These are phyloP conservation scores for Turritis glabra DNA, from an alignment of 345 rosid genomes.

Conservation along the genomic window DNA sequence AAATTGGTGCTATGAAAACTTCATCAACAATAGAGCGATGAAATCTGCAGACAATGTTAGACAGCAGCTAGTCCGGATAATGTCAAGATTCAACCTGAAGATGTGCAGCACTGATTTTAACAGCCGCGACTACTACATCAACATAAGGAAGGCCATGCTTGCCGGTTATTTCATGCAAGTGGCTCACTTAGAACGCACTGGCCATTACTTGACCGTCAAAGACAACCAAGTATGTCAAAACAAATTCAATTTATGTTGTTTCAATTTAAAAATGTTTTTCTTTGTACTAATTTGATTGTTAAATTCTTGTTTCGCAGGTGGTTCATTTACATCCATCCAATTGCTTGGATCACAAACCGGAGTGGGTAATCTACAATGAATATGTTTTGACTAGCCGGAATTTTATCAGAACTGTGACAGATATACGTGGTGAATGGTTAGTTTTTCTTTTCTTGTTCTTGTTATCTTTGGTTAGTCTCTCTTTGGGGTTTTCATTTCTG, in stretches of 20 bases:
- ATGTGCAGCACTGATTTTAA: constrained; percentile 90
- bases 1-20: constrained; percentile 95
- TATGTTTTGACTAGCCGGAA: constrained; percentile 87
- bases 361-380: constrained; percentile 96
- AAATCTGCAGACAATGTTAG: constrained; percentile 95
- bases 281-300: not conserved
- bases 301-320: constrained; percentile 50
- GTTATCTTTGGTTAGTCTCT: not conserved
- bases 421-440: constrained; percentile 95
- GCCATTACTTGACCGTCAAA: constrained; percentile 91
- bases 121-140: constrained; percentile 87
- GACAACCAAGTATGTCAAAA: constrained; percentile 75
- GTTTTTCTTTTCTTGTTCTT: constrained; percentile 27
- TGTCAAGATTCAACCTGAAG: constrained; percentile 83
- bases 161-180: constrained; percentile 98
- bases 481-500: not conserved
- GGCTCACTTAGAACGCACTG: constrained; percentile 86
- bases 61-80: constrained; percentile 94
- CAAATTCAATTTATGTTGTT: not conserved
- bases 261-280: not conserved
- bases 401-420: constrained; percentile 89
- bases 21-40: constrained; percentile 78
- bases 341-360: constrained; percentile 95
- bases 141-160: constrained; percentile 90
- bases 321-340: constrained; percentile 98